Base-by-base conservation (phyloP, 208 protist genomes). In the Trypanosoma congolense region DNA sequence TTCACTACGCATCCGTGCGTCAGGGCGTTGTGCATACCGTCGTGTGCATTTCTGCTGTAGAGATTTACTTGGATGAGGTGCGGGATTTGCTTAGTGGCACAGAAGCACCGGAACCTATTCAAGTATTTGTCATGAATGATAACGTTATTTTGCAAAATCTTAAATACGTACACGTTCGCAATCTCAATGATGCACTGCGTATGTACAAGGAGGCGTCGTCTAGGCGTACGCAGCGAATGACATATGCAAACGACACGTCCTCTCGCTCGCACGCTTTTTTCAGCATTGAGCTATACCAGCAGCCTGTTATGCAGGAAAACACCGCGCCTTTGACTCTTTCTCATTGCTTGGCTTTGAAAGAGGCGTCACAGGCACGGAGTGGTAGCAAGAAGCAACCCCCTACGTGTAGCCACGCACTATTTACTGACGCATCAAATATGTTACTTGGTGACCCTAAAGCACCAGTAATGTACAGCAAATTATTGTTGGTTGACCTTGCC, bases 401-500 rank as follows among this genome's bases (percentile, higher is more conserved):
- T 21, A 44, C 66, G n/a, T 56, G 35, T 16, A 56, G 52, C 24
- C 66, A 47, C 24, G 22, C 18, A 2, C 50, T 65, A 19, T 86
- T 83, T 45, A 41, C 44, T 5, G 53, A 46, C 4, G 68, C 78
- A 0, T 62, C 79, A 3, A 78, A 74, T 51, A 29, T 53, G 1
- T 43, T 83, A n/a, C 26, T 77, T 19, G 60, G 55, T 2, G 22
- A 48, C 2, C 19, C 44, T 1, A 53, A 51, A 10, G 54, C 36
- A 10, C 77, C 80, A 12, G 41, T 88, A 22, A 70, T 90, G 70
- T 71, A 77, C 70, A 86, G 79, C 48, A 87, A 80, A 26, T 73
- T 96, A 2, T 80, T 78, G 28, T 74, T 97, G 14, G 89, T 91
- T 21, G 96, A 98, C 73, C 70, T 98, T 26, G 96, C 96, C 19